Evolutionary conservation across 441 rosid genomes (phyloP), one percentile per base, ranked within the genome.

Genomic region (Erodium texanum): DNA sequence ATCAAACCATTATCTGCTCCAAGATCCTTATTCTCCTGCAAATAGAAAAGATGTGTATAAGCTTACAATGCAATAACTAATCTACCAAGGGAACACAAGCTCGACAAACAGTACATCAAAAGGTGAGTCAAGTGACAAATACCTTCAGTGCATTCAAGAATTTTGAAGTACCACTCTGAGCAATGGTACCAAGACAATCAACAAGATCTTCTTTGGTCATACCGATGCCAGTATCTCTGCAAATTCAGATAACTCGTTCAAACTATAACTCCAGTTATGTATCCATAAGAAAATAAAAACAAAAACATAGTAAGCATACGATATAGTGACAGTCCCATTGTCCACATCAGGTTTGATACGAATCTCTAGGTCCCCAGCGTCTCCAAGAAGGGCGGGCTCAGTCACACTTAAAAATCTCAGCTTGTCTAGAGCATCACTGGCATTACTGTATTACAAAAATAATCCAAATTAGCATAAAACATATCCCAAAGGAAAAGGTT

Each of bases 341-440:
- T 93, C 96, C 24, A 89, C 86, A 79, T 93, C 99, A 70, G 97
- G 70, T 76, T 81, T 93, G 78, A 93, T 89, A 18, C 90, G 86
- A 65, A 93, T 93, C 84, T 93, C 95, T 36, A 93, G 84, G 36
- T 87, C 87, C 48, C 96, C 97, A 68, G 92, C 88, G 76, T 93
- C 92, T 66, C 99, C 95, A 65, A 93, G 95, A 74, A 93, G 74
- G 52, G 94, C 38, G 14, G 99, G 96, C 73, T 93, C 97, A 1
- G 99, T 93, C 66, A 93, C 96, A 78, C 99, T 88, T 77, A 86
- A 78, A 81, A 93, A 93, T 78, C 99, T 86, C 79, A 93, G 71
- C 86, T 93, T 93, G 77, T 91, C 99, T 71, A 93, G 82, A 71
- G 99, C 99, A 88, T 93, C 99, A 79, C 99, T 93, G 22, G 96